Percentiles rank a stretch among this genome's conserved stretches.
Evolutionary conservation across 2,329 filamentous ascomycete genomes (phyloP).

Genomic region (Aspergillus uvarum): DNA sequence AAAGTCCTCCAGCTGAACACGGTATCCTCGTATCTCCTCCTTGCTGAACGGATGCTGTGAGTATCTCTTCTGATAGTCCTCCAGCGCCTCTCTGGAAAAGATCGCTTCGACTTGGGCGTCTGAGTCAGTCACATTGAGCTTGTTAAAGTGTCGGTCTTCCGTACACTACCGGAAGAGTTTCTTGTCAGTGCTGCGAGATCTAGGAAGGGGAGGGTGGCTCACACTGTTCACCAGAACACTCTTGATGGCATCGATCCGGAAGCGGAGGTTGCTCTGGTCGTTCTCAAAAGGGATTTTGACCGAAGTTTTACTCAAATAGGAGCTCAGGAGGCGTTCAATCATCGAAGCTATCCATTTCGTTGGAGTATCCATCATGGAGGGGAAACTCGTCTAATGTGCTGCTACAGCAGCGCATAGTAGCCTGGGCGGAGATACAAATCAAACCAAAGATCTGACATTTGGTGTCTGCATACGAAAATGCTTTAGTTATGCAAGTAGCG

Average conservation of each 20-base stretch:
- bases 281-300: conserved; percentile 22
- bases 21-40: conserved; percentile 26
- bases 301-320: conserved; percentile 15
- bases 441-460: neutral
- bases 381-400: neutral
- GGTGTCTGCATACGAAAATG: neutral
- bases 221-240: conserved; percentile 35
- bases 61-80: conserved; percentile 20
- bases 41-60: conserved; percentile 19
- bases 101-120: conserved; percentile 35
- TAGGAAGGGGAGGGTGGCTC: neutral
- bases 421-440: neutral
- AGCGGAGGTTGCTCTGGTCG: conserved; percentile 37
- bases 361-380: conserved; percentile 25
- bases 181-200: neutral
- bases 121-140: conserved; percentile 36
- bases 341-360: conserved; percentile 27
- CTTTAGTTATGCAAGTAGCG: neutral
- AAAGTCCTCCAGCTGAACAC: conserved; percentile 35
- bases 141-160: conserved; percentile 16
- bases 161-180: conserved; percentile 26
- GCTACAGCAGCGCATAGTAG: conserved; percentile 2
- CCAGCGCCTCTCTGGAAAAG: conserved; percentile 28
- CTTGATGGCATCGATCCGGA: conserved; percentile 17
- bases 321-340: conserved; percentile 24